Base-by-base conservation (phyloP, 2,329 filamentous ascomycete species). In the Epichloe sylvatica region DNA sequence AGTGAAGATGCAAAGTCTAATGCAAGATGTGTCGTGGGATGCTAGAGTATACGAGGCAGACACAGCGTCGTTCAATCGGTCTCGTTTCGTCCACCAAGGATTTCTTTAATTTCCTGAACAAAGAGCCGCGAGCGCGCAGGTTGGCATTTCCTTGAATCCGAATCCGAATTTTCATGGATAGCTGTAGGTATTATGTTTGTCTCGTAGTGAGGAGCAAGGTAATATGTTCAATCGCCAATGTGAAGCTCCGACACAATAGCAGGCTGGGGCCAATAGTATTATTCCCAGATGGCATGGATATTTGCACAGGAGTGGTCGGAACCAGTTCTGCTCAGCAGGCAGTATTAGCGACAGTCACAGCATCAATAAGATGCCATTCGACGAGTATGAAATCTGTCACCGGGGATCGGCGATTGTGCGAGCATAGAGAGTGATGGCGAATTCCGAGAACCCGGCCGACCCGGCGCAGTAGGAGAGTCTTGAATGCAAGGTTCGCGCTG, bases 311-410 rank as follows among this genome's bases (percentile, higher is more conserved):
- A n/a, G n/a, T 34, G 35, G 21, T 23, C 13, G 25, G 13, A 56
- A 51, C 52, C 54, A 50, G 56, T 56, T 54, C 48, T 58, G 58
- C 56, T 54, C 58, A 58, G 59, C 55, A 60, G 57, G 57, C 56
- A 57, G 51, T 55, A 56, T 53, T 48, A 53, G 45, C 41, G 51
- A 50, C 50, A 53, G 51, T 17, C 45, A 51, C 48, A 51, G 45
- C 47, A 56, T 73, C 67, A 83, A 62, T 80, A 83, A 11, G 80
- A 83, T 47, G 75, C 78, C 75, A 83, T 79, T 47, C 80, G 77
- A 59, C 78, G 73, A 55, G 73, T 68, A 57, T 74, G 71, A 50
- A 70, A 69, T 59, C 77, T 72, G 55, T 80, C 75, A 30, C 63
- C 66, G 7, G 68, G 57, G 58, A 70, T 62, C 57, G 62, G 72